These are phyloP conservation scores for Petrea volubilis DNA, from an alignment of 257 asterid species.

Conservation along the genomic window DNA sequence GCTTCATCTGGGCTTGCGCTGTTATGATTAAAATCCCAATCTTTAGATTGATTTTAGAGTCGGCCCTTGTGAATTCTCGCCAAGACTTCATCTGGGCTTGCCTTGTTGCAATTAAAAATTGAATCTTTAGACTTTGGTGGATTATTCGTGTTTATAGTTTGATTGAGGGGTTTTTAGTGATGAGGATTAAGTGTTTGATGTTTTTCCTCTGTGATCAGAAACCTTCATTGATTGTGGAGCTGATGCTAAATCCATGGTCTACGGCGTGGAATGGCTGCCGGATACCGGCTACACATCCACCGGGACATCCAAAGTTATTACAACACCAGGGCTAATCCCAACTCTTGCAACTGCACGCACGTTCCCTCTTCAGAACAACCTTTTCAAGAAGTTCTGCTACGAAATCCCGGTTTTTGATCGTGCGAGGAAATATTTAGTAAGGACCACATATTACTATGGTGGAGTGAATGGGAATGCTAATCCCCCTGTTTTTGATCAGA, in stretches of 20 bases:
- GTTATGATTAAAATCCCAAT: background rate
- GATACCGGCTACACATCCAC: slow-evolving; percentile 52
- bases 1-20: slow-evolving; percentile 25
- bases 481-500: slow-evolving; percentile 93
- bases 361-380: slow-evolving; percentile 56
- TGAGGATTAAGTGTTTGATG: background rate
- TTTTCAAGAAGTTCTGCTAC: slow-evolving; percentile 81
- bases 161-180: background rate
- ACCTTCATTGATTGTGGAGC: slow-evolving; percentile 77
- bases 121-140: no score
- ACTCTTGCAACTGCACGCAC: slow-evolving; percentile 71
- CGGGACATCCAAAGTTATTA: slow-evolving; percentile 51
- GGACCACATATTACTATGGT: slow-evolving; percentile 87
- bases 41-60: background rate
- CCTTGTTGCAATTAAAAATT: background rate
- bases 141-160: background rate
- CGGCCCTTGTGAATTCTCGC: background rate
- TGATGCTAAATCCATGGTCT: slow-evolving; percentile 30
- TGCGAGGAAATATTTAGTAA: slow-evolving; percentile 55
- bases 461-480: slow-evolving; percentile 59
- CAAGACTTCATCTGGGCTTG: slow-evolving; percentile 2
- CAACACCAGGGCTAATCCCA: slow-evolving; percentile 25
- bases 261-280: slow-evolving; percentile 64
- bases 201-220: slow-evolving; percentile 39
- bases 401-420: slow-evolving; percentile 67